Evolutionary conservation across 192 early-diverging fungal species (phyloP).

Genomic region (Coemansia sp.): DNA sequence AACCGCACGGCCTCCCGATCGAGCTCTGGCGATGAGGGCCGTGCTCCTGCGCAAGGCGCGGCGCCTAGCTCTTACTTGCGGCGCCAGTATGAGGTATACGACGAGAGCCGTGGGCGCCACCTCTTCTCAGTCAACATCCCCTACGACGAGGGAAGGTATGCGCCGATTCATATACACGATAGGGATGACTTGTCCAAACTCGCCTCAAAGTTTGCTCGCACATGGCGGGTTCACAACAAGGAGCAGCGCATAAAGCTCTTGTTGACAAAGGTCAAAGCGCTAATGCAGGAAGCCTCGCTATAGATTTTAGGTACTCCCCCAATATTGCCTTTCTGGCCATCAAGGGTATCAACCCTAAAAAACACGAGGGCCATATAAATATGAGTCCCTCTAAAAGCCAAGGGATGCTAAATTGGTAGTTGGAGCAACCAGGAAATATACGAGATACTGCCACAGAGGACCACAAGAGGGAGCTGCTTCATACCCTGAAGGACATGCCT

Average conservation of each 20-base stretch:
- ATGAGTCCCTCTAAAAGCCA: no score
- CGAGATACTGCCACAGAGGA: no score
- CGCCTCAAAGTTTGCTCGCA: constrained; percentile 44
- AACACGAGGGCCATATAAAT: no score
- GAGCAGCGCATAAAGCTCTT: constrained; percentile 45
- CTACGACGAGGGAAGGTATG: constrained; percentile 35
- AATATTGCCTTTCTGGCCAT: no score
- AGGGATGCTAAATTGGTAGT: no score
- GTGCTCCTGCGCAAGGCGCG: neutral
- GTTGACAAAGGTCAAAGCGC: constrained; percentile 38
- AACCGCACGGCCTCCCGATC: constrained; percentile 16
- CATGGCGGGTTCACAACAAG: constrained; percentile 45
- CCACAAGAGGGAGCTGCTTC: no score
- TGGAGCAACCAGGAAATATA: no score
- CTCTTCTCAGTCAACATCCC: constrained; percentile 44
- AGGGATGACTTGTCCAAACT: constrained; percentile 37
- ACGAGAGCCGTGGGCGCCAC: constrained; percentile 47
- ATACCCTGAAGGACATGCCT: no score
- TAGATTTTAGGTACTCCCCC: no score
- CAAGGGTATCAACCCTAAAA: no score
- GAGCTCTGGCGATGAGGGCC: constrained; percentile 37
- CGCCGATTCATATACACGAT: constrained; percentile 51
- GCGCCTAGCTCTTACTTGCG: constrained; percentile 26
- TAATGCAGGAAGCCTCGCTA: constrained; percentile 26
- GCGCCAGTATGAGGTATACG: constrained; percentile 43